These are phyloP conservation scores for Skeletonema marinoi DNA, from an alignment of 108 stramenopile genomes.

Conservation along the genomic window DNA sequence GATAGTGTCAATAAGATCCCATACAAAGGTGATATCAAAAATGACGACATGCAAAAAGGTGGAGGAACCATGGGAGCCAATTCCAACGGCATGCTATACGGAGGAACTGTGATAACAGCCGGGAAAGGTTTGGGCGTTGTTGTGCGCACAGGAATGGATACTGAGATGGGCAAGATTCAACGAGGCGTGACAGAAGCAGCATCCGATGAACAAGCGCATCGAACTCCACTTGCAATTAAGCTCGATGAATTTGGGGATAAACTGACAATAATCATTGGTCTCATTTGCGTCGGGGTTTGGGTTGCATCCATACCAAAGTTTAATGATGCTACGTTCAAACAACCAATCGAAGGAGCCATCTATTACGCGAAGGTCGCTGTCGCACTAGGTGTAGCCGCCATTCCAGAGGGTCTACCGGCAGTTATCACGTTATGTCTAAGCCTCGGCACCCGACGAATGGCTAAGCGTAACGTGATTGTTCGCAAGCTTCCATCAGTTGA, in stretches of 20 bases:
- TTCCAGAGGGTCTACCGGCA: conserved; percentile 98
- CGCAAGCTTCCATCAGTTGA: conserved; percentile 94
- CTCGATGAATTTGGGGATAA: conserved; percentile 95
- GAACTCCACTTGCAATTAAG: conserved; percentile 94
- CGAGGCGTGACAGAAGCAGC: conserved; percentile 78
- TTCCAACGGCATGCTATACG: conserved; percentile 88
- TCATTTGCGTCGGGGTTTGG: conserved; percentile 94
- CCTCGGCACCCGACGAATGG: conserved; percentile 93
- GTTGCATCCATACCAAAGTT: conserved; percentile 88
- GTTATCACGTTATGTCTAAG: conserved; percentile 97
- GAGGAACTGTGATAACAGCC: conserved; percentile 91
- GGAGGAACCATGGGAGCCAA: conserved; percentile 41
- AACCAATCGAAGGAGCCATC: conserved; percentile 78
- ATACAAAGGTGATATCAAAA: conserved; percentile 55
- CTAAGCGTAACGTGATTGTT: conserved; percentile 86
- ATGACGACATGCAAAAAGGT: conserved; percentile 16
- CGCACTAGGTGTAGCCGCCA: conserved; percentile 97
- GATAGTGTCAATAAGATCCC: conserved; percentile 75
- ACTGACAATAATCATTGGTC: conserved; percentile 93
- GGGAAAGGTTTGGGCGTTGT: conserved; percentile 92
- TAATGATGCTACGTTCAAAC: conserved; percentile 76
- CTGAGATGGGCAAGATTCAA: conserved; percentile 97
- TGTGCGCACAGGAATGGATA: conserved; percentile 89
- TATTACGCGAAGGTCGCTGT: conserved; percentile 98
- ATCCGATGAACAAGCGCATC: conserved; percentile 60